Conservation (phyloP, 495 filamentous ascomycete species). For the Arthonia radiata region DNA sequence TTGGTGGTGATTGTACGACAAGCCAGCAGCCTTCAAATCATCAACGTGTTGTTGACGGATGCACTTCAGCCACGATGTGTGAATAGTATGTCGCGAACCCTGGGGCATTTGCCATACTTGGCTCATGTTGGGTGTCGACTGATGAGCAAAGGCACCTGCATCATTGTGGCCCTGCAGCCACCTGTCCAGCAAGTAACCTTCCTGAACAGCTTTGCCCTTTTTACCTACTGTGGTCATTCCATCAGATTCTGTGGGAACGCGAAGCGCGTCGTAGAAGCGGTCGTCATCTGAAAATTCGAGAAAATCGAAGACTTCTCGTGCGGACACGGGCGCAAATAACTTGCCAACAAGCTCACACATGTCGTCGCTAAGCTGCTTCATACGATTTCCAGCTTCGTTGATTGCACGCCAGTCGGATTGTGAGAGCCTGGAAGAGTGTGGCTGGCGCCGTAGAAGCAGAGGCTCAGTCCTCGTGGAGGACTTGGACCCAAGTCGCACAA, state of each 20-base stretch:
- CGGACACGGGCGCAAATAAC: no score
- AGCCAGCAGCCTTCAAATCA: conserved; percentile 13
- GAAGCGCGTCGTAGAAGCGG: conserved; percentile 31
- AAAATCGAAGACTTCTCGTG: conserved; percentile 25
- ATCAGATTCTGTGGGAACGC: conserved; percentile 16
- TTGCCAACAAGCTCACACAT: no score
- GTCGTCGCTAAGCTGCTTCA: no score
- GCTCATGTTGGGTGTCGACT: conserved; percentile 2
- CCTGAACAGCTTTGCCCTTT: conserved; percentile 18
- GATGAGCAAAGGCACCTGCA: conserved; percentile 18
- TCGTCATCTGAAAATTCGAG: conserved; percentile 35
- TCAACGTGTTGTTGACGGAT: conserved; percentile 25
- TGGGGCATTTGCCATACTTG: conserved; percentile 28
- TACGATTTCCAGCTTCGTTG: conserved; percentile 11
- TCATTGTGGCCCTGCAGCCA: conserved; percentile 29
- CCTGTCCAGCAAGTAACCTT: conserved; percentile 27
- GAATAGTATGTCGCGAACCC: conserved; percentile 12
- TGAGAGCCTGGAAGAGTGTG: conserved; percentile 7
- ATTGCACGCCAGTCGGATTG: conserved; percentile 17
- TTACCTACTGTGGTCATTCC: conserved; percentile 23
- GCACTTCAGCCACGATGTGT: conserved; percentile 22
- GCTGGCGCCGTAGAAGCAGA: conserved; percentile 25
- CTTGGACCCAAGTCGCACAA: conserved; percentile 47
- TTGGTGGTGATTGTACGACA: conserved; percentile 24
- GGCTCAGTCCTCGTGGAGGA: conserved; percentile 22